Evolutionary conservation across 164 flowering plant species (phyloP).

Genomic region (Vitis amurensis): DNA sequence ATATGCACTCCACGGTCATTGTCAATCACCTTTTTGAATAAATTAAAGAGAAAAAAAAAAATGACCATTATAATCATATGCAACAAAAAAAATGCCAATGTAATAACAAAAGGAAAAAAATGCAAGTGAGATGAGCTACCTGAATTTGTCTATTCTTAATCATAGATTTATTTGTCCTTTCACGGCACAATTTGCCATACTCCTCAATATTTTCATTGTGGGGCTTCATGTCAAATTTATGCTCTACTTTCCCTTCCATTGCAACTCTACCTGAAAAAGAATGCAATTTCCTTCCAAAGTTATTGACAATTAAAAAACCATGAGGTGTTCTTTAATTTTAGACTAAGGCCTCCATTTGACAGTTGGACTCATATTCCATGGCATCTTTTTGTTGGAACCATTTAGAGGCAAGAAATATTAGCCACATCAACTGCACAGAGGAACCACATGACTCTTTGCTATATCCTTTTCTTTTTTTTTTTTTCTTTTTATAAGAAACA

Average conservation of each 20-base stretch:
- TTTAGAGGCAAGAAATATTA: too few relatives aligned
- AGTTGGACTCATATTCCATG: too few relatives aligned
- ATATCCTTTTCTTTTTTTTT: too few relatives aligned
- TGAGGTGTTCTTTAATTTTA: too few relatives aligned
- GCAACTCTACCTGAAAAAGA: slow-evolving; percentile 41
- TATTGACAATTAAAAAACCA: too few relatives aligned
- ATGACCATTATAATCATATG: slow-evolving; percentile 1
- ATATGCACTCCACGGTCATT: slow-evolving; percentile 72
- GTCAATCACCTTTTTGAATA: slow-evolving; percentile 51
- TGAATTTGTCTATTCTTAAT: slow-evolving; percentile 66
- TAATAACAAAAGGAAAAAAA: slow-evolving; percentile 3
- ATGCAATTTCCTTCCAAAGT: neutral
- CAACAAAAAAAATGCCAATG: neutral
- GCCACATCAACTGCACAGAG: too few relatives aligned
- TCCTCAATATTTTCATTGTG: slow-evolving; percentile 55
- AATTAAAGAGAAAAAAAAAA: neutral
- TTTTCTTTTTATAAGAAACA: too few relatives aligned
- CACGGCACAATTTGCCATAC: slow-evolving; percentile 72
- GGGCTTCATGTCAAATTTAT: slow-evolving; percentile 81
- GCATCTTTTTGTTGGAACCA: too few relatives aligned
- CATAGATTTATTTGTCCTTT: slow-evolving; percentile 69
- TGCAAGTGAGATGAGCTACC: slow-evolving; percentile 21
- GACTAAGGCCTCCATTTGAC: too few relatives aligned
- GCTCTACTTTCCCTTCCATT: slow-evolving; percentile 69
- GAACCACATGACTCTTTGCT: too few relatives aligned